Evolutionary conservation across 805 yeast genomes (phyloP).

Genomic region (Lachancea sp.): DNA sequence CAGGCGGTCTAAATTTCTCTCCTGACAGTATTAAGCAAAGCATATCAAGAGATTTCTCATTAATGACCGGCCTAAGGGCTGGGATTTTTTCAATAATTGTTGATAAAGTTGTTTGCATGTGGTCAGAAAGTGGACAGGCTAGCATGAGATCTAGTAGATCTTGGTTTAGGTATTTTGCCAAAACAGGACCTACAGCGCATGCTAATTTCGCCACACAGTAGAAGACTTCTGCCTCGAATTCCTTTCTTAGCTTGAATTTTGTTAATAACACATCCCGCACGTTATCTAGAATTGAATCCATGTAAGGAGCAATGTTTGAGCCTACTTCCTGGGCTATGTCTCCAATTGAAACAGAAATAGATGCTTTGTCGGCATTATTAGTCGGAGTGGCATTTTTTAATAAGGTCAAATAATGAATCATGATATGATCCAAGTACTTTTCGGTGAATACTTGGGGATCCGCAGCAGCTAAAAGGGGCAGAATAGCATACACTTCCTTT

Average conservation of each 20-base stretch:
- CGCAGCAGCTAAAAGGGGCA: constrained; percentile 78
- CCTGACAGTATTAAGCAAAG: constrained; percentile 78
- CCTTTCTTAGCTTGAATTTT: constrained; percentile 50
- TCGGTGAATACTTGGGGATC: constrained; percentile 71
- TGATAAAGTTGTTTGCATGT: constrained; percentile 69
- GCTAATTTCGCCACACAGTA: constrained; percentile 85
- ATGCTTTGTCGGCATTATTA: constrained; percentile 50
- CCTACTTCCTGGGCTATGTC: constrained; percentile 70
- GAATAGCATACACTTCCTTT: constrained; percentile 73
- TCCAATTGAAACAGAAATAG: constrained; percentile 77
- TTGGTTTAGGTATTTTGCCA: constrained; percentile 79
- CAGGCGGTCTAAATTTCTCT: constrained; percentile 73
- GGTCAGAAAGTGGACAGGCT: constrained; percentile 75
- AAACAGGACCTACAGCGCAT: constrained; percentile 84
- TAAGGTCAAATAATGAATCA: constrained; percentile 70
- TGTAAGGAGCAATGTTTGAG: constrained; percentile 76
- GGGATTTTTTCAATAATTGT: constrained; percentile 69
- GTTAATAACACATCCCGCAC: constrained; percentile 68
- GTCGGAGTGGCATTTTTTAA: constrained; percentile 46
- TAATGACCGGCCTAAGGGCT: constrained; percentile 66
- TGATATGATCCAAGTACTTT: constrained; percentile 71
- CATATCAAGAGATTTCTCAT: constrained; percentile 61
- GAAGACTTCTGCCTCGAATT: constrained; percentile 78
- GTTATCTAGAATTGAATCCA: constrained; percentile 80
- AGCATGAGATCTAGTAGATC: constrained; percentile 75